Base-by-base conservation (phyloP, 352 stramenopile genomes). In the Aphanomyces euteiches region DNA sequence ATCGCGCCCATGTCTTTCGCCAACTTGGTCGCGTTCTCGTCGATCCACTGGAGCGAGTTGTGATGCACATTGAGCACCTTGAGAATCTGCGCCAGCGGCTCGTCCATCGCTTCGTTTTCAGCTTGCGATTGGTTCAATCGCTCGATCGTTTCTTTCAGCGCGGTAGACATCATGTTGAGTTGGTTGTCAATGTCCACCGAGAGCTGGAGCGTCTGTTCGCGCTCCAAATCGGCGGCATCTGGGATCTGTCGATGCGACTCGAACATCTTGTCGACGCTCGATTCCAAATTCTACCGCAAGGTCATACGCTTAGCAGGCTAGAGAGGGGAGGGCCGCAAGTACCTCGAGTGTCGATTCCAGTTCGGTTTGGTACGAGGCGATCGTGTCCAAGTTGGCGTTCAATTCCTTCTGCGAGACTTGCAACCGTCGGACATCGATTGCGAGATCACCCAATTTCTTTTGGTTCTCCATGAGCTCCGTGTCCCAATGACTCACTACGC, bases 231-330 rank as follows among this genome's bases (percentile, higher is more conserved):
- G 0, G 87, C 87, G 7, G 87, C 83, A 2, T 93, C 78, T 13
- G 87, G 87, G 80, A 93, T 92, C 61, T 93, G 87, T 39, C 91
- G 81, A 70, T 95, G 85, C 38, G 81, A 74, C 69, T 95, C 87
- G 71, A 92, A 95, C 84, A 95, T 92, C 64, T 95, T 95, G 83
- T 95, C 87, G 12, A 95, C 85, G 59, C 85, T 92, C 69, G 91
- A 89, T 72, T 95, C 87, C 59, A 95, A 69, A 91, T 93, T 83
- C 87, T 94, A 56, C 13, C 38, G 3, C 17, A 15, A 73, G 4
- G 38, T 43, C 4, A 64, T 59, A 5, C 28, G 34, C 39, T 37
- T 1, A 4, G 48, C 1, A 37, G 54, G 2, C 60, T 40, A 56
- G 68, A 47, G 47, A 10, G 8, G 63, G 5, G 66, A 47, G 34